Evolutionary conservation across 2,329 filamentous ascomycete species (phyloP).

Genomic region (Hypoxylon sp.): DNA sequence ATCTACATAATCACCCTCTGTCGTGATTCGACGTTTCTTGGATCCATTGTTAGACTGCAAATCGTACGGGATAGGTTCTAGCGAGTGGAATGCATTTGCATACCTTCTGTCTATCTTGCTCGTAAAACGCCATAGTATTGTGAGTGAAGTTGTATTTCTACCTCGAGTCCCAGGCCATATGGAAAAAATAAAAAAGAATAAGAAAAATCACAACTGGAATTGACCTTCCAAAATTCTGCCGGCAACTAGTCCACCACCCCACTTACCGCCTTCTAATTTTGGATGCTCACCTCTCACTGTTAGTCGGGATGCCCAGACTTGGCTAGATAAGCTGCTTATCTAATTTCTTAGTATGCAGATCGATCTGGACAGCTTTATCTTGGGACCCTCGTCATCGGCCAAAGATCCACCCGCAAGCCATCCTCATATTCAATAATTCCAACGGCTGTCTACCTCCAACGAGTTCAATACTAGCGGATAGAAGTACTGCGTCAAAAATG

Average conservation of each 20-base stretch:
- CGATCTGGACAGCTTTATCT: slow-evolving; percentile 48
- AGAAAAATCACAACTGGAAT: slow-evolving; percentile 31
- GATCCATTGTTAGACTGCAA: slow-evolving; percentile 13
- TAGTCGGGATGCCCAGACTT: no score
- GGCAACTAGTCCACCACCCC: slow-evolving; percentile 48
- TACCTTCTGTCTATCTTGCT: slow-evolving; percentile 49
- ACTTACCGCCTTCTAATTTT: slow-evolving; percentile 37
- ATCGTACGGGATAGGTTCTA: neutral
- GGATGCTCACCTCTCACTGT: neutral
- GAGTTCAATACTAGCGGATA: neutral
- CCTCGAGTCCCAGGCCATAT: neutral
- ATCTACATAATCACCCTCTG: slow-evolving; percentile 58
- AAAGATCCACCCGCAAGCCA: slow-evolving; percentile 23
- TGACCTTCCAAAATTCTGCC: slow-evolving; percentile 34
- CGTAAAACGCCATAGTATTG: slow-evolving; percentile 45
- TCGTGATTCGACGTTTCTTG: slow-evolving; percentile 65
- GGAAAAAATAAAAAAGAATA: no score
- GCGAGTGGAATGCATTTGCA: slow-evolving; percentile 9
- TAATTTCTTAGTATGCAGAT: slow-evolving; percentile 23
- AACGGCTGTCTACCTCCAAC: slow-evolving; percentile 13
- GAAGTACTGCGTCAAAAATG: slow-evolving; percentile 49
- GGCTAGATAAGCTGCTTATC: slow-evolving; percentile 1
- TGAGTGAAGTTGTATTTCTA: no score
- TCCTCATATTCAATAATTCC: slow-evolving; percentile 14
- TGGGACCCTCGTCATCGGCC: slow-evolving; percentile 26